Evolutionary conservation across 768 basidiomycete species (phyloP).

Genomic region (Leccinum longicurvipes): DNA sequence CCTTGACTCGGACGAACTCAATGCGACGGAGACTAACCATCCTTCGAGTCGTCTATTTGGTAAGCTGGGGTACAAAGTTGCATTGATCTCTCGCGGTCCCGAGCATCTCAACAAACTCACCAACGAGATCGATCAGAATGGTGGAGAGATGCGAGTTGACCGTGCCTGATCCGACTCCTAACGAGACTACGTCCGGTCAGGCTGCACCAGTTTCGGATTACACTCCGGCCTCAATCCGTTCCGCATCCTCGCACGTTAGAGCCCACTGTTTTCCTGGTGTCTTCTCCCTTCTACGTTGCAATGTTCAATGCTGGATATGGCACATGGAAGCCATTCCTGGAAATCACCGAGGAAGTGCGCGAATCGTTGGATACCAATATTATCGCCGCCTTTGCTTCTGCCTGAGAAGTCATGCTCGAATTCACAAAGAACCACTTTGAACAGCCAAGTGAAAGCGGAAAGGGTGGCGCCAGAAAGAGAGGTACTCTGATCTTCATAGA

Average conservation of each 20-base stretch:
- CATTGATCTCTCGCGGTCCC: constrained; percentile 58
- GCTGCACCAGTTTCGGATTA: constrained; percentile 55
- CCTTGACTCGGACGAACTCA: neutral
- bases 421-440: constrained; percentile 53
- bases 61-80: constrained; percentile 62
- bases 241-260: constrained; percentile 47
- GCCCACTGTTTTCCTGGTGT: constrained; percentile 41
- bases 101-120: constrained; percentile 51
- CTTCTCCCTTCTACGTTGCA: constrained; percentile 55
- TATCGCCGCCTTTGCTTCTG: constrained; percentile 59
- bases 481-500: constrained; percentile 76
- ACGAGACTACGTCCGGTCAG: constrained; percentile 29
- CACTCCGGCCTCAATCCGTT: constrained; percentile 47
- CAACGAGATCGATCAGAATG: constrained; percentile 48
- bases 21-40: neutral
- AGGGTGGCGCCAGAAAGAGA: constrained; percentile 45
- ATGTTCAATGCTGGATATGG: constrained; percentile 60
- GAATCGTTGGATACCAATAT: constrained; percentile 49
- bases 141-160: constrained; percentile 49
- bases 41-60: constrained; percentile 53
- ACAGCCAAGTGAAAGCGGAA: constrained; percentile 39
- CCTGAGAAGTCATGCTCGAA: constrained; percentile 54
- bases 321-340: constrained; percentile 65
- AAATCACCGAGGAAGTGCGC: constrained; percentile 57
- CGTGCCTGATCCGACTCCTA: neutral